phyloP scores from a whole-genome alignment of 2,329 filamentous ascomycete genomes.

The Arthrobotrys entomopaga region DNA sequence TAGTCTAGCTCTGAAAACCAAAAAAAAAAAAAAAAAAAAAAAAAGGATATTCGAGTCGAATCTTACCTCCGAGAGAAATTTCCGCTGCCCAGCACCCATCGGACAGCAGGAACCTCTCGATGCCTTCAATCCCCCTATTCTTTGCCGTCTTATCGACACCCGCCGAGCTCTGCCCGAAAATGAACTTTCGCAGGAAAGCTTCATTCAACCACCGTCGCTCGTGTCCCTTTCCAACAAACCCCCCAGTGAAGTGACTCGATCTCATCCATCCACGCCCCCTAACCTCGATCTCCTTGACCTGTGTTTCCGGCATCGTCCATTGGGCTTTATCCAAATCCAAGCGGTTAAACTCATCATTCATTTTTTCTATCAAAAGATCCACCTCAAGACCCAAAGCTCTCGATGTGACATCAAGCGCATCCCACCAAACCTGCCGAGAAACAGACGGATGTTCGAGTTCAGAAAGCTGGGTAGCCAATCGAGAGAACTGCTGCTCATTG shows the following conservation, averaged over 20 bases:
- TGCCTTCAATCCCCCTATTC: slow-evolving; percentile 43
- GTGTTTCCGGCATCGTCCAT: slow-evolving; percentile 40
- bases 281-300: slow-evolving; percentile 53
- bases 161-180: slow-evolving; percentile 43
- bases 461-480: slow-evolving; percentile 43
- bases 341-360: slow-evolving; percentile 48
- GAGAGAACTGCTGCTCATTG: slow-evolving; percentile 51
- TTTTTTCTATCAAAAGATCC: slow-evolving; percentile 53
- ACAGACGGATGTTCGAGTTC: slow-evolving; percentile 34
- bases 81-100: slow-evolving; percentile 55
- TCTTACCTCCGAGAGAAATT: slow-evolving; percentile 52
- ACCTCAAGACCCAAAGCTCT: slow-evolving; percentile 45
- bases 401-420: slow-evolving; percentile 42
- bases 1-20: slow-evolving; percentile 10
- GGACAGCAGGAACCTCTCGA: slow-evolving; percentile 45
- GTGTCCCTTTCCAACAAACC: slow-evolving; percentile 49
- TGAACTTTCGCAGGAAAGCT: slow-evolving; percentile 43
- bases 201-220: slow-evolving; percentile 50
- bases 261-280: slow-evolving; percentile 51
- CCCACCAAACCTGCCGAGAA: slow-evolving; percentile 52
- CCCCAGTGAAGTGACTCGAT: slow-evolving; percentile 40
- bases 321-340: slow-evolving; percentile 43
- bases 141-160: slow-evolving; percentile 33
- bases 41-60: not conserved
- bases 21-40: no score